Base-by-base conservation (phyloP, 257 asterid genomes). In the Solanum piurae region DNA sequence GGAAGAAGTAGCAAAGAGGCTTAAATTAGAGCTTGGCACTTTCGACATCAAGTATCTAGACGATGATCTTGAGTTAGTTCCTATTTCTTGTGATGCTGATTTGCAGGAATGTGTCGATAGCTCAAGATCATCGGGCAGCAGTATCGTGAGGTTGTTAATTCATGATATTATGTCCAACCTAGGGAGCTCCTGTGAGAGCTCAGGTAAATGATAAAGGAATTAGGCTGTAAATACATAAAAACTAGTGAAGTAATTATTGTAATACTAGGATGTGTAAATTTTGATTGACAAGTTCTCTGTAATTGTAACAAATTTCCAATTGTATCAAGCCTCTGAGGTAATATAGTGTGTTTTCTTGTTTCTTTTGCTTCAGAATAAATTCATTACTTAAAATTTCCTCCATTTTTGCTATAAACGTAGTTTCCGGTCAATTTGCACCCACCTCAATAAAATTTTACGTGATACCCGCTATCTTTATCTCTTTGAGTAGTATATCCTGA, bases 131-230 rank as follows among this genome's bases (percentile, higher is more conserved):
- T 91, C 98, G 2, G 95, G 98, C 3, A 86, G 93, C 71, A 92
- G 87, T 86, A 88, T 94, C 42, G 90, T 94, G 80, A 92, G 98
- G 89, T 88, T 96, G 79, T 69, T 92, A 90, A 93, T 96, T 49
- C 95, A 94, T 83, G 99, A 96, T 88, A 89, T 91, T 23, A 89
- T 90, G 92, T 93, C 94, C 37, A 88, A 89, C 86, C 93, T 93
- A 11, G 98, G 98, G 83, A 96, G 98, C 90, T 96, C 98, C 2
- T 93, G 96, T 60, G 96, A 94, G 91, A 95, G 99, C 90, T 96
- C 98, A 4, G 98, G 98, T 21, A 94, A 89, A 89, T 93, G 91
- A 89, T 87, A 86, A 66, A 58, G 68, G 74, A 87, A 23, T 55
- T 89, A 68, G 83, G 84, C 75, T 86, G 83, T 55, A 49, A 72